Conservation (phyloP, 495 filamentous ascomycete genomes). For the Hypoxylon lenormandii region DNA sequence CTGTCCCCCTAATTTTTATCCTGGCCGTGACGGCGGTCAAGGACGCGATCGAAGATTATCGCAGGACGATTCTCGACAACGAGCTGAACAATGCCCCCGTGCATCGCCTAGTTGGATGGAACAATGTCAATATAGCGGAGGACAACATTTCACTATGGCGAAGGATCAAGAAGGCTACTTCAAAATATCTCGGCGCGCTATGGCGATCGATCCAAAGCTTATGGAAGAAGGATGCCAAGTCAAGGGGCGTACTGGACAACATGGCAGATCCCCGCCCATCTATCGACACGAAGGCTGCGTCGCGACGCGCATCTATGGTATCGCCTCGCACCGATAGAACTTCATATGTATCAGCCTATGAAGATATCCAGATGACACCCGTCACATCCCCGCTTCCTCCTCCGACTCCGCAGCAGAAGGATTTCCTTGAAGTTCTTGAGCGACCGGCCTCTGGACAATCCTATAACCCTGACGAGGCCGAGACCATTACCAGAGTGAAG, state of each 20-base stretch:
- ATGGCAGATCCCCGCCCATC: slow-evolving; percentile 69
- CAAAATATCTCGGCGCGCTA: slow-evolving; percentile 68
- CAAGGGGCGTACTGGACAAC: slow-evolving; percentile 22
- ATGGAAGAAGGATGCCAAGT: slow-evolving; percentile 59
- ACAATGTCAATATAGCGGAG: slow-evolving; percentile 91
- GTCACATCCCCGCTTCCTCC: slow-evolving; percentile 82
- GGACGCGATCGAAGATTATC: slow-evolving; percentile 98
- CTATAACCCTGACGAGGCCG: slow-evolving; percentile 74
- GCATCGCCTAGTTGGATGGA: slow-evolving; percentile 85
- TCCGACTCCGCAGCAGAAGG: slow-evolving; percentile 39
- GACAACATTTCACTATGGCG: slow-evolving; percentile 90
- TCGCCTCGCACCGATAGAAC: slow-evolving; percentile 66
- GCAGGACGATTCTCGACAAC: slow-evolving; percentile 89
- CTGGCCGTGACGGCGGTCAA: slow-evolving; percentile 90
- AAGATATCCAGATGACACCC: slow-evolving; percentile 92
- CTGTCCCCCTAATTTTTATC: slow-evolving; percentile 94
- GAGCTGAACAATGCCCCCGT: slow-evolving; percentile 97
- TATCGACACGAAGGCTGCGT: slow-evolving; percentile 67
- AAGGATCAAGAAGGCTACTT: slow-evolving; percentile 88
- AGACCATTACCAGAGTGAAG: slow-evolving; percentile 61
- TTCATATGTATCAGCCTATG: slow-evolving; percentile 67
- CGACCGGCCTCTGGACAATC: slow-evolving; percentile 52
- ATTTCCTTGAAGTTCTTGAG: slow-evolving; percentile 50
- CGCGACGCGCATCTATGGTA: slow-evolving; percentile 70
- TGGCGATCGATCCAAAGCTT: slow-evolving; percentile 62